Percentiles rank a stretch among this genome's conserved stretches.
Conservation (phyloP, 75 land plant genomes). For the Picea glauca region DNA sequence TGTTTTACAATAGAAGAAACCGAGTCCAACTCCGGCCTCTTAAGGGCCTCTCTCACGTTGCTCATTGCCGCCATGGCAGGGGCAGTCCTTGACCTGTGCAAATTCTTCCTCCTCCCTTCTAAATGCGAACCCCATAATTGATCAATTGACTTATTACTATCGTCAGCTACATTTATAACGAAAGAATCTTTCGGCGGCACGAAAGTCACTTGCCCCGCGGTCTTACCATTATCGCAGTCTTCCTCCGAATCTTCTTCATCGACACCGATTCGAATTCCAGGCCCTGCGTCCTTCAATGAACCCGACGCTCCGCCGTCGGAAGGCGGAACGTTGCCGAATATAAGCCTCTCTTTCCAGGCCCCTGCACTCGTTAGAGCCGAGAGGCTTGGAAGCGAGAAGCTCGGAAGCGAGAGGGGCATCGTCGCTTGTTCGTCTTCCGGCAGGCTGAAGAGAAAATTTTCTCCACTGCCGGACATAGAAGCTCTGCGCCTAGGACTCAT, state of each 20-base stretch:
- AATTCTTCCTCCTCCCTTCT: slow-evolving; percentile 7
- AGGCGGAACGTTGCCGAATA: slow-evolving; percentile 38
- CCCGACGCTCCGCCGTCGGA: slow-evolving; percentile 2
- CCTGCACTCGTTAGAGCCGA: slow-evolving; percentile 16
- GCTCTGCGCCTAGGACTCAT: slow-evolving; percentile 13
- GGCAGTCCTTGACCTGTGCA: slow-evolving; percentile 72
- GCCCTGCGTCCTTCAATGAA: slow-evolving; percentile 9
- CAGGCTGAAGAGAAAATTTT: slow-evolving; percentile 16
- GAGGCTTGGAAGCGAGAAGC: slow-evolving; percentile 9
- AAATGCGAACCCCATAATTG: background rate
- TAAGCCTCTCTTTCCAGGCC: slow-evolving; percentile 38
- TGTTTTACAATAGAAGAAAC: slow-evolving; percentile 43
- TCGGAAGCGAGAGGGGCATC: slow-evolving; percentile 10
- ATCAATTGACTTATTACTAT: background rate
- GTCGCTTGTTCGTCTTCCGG: slow-evolving; percentile 38
- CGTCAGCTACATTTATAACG: background rate
- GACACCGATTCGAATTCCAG: slow-evolving; percentile 3
- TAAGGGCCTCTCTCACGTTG: slow-evolving; percentile 4
- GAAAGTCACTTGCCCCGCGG: too few relatives aligned
- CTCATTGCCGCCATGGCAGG: slow-evolving; percentile 56
- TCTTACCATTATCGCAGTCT: too few relatives aligned
- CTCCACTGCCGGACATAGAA: background rate
- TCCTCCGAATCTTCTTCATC: background rate
- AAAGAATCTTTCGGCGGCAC: background rate
- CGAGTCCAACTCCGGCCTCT: slow-evolving; percentile 8